Percentiles rank a stretch among this genome's conserved stretches.
Evolutionary conservation across 2,329 filamentous ascomycete species (phyloP).

Genomic region (Paecilomyces niveus): DNA sequence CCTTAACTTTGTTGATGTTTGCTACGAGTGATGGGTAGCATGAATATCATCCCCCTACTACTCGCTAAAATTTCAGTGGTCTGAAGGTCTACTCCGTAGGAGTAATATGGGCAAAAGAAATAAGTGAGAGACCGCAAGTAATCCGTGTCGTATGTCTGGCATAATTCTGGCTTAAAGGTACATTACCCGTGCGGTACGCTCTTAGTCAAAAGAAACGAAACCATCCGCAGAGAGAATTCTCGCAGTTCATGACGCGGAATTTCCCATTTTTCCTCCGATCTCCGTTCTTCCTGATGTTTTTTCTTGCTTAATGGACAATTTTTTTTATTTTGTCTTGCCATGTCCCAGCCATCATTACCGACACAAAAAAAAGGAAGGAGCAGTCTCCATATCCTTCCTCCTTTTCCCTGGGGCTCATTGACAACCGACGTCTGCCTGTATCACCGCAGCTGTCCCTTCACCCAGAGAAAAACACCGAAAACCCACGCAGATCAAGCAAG

Average conservation of each 20-base stretch:
- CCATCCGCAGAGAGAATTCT: not conserved
- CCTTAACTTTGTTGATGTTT: slow-evolving; percentile 26
- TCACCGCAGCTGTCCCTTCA: not conserved
- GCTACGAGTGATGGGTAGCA: not conserved
- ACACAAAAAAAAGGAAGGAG: not conserved
- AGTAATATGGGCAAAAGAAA: not conserved
- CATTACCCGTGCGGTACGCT: not conserved
- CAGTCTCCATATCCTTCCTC: not conserved
- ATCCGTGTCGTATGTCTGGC: slow-evolving; percentile 4
- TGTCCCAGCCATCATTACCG: slow-evolving; percentile 1
- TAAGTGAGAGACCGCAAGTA: not conserved
- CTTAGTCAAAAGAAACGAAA: not conserved
- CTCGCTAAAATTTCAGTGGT: not conserved
- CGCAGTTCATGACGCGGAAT: slow-evolving; percentile 3
- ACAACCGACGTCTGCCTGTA: not conserved
- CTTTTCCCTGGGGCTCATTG: not conserved
- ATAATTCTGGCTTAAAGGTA: slow-evolving; percentile 3
- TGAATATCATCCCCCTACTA: not conserved
- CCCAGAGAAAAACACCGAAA: not conserved
- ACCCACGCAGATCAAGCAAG: slow-evolving; percentile 6
- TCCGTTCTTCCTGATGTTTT: not conserved
- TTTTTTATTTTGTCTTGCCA: not conserved
- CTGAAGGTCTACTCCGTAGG: not conserved
- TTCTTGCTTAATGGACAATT: not conserved
- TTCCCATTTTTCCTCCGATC: not conserved